Evolutionary conservation across 2,329 filamentous ascomycete genomes (phyloP), one percentile per base, ranked within the genome.

Genomic region (Setomelanomma holmii): DNA sequence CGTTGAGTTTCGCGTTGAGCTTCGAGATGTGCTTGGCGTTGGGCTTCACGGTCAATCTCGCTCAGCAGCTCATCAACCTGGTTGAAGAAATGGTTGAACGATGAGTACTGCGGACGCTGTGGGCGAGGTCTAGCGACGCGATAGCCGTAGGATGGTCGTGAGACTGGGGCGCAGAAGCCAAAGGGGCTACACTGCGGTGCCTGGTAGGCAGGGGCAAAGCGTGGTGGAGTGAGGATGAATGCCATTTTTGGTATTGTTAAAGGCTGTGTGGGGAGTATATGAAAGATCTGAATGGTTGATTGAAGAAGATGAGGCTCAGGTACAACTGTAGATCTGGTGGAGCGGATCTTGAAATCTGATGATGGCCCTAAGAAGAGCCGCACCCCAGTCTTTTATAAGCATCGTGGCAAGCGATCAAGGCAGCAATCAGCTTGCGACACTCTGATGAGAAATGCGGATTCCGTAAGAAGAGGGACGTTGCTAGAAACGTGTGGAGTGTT

Each of bases 191-290:
- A 69, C 35, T 68, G 65, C 27, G 60, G 61, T 24, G 56, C 54
- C 49, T 67, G 60, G 39, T 70, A 68, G 53, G 65, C 60, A 21
- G 69, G 68, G n/a, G 60, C 61, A 42, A 73, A 68, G 11, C 61
- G 66, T 8, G 70, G 70, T 14, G n/a, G n/a, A n/a, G 66, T 69
- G 22, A 74, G 59, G 53, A 74, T 55, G 49, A 69, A 73, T 16
- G 70, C 70, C 70, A 73, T 74, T 67, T 52, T 42, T 58, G 41
- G 22, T 38, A 36, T 43, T 4, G 38, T 54, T 48, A 34, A 43
- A 51, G 42, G 27, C 17, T 17, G 49, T n/a, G n/a, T n/a, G n/a
- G n/a, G n/a, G n/a, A n/a, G n/a, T n/a, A 30, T 30, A 14, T 30
- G 27, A 8, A 30, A 14, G 39, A 20, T 5, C n/a, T 51, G 39